Base-by-base conservation (phyloP, 352 stramenopile genomes). In the Pythium rishiriense region DNA sequence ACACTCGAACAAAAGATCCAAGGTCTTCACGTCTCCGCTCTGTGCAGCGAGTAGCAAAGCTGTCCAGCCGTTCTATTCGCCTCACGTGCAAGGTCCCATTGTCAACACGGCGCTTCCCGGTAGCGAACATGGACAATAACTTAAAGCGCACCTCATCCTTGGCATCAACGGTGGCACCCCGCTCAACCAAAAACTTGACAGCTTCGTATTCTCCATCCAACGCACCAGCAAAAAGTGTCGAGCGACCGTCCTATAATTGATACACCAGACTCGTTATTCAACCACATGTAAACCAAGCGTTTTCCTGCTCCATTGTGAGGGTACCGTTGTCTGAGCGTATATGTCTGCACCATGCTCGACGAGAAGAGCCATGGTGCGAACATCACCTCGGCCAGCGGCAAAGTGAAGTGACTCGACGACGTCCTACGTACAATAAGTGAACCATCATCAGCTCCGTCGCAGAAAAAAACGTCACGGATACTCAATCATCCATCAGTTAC, bases 111-210 rank as follows among this genome's bases (percentile, higher is more conserved):
- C n/a, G n/a, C n/a, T n/a, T n/a, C n/a, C n/a, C n/a, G n/a, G n/a
- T n/a, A n/a, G n/a, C n/a, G n/a, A n/a, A n/a, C n/a, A n/a, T n/a
- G n/a, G n/a, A n/a, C n/a, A n/a, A n/a, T n/a, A 51, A 49, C 19
- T 21, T 52, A 26, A 29, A 17, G 10, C 49, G 28, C 10, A 56
- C 49, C 31, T 56, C 31, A n/a, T 56, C 31, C 6, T 19, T 29
- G 9, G 49, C 49, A 26, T 43, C 28, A n/a, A 56, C 31, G 6
- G 10, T 29, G 10, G 21, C 28, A 1, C 49, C 49, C 8, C 49
- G 49, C 4, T 56, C 49, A 19, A 56, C n/a, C 15, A 56, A n/a
- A 56, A 56, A 56, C 31, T 56, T 25, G 19, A 56, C 49, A 15
- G 49, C 28, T 2, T 42, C 49, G 15, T 42, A 42, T 28, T 53